These are phyloP conservation scores for Hypoxylon sp. DNA, from an alignment of 2,329 filamentous ascomycete species.

Conservation along the genomic window DNA sequence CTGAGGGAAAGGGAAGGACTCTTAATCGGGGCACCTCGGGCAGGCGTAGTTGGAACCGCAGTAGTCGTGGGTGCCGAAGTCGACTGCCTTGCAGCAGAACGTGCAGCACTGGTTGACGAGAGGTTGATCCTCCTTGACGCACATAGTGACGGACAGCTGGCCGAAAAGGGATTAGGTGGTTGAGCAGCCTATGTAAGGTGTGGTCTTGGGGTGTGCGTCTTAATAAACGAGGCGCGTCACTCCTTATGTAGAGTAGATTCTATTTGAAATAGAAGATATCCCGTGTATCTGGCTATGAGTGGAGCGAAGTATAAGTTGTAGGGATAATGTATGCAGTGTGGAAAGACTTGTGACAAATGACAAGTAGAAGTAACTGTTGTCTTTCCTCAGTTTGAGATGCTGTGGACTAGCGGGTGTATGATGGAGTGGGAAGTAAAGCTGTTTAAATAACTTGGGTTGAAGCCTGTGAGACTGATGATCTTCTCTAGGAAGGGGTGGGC, in stretches of 20 bases:
- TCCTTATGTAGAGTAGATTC: conserved; percentile 19
- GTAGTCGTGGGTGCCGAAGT: conserved; percentile 61
- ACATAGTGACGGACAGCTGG: conserved; percentile 49
- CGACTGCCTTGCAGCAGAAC: conserved; percentile 60
- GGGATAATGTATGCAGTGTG: background rate
- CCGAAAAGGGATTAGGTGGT: conserved; percentile 21
- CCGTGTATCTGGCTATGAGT: conserved; percentile 13
- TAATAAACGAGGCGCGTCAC: conserved; percentile 18
- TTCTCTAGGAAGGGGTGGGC: conserved; percentile 24
- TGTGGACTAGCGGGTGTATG: background rate
- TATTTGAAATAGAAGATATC: conserved; percentile 18
- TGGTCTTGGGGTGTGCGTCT: conserved; percentile 15
- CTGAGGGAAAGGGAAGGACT: conserved; percentile 38
- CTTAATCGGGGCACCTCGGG: conserved; percentile 53
- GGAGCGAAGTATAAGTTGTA: background rate
- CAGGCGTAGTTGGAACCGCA: conserved; percentile 55
- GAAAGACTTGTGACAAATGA: background rate
- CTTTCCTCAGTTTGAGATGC: background rate
- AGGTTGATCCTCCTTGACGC: conserved; percentile 52
- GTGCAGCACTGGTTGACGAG: conserved; percentile 61
- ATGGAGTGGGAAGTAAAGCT: background rate
- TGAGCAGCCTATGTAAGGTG: background rate
- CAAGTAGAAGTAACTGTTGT: too few relatives aligned
- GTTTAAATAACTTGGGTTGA: conserved; percentile 12
- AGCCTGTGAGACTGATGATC: conserved; percentile 36